phyloP scores from a whole-genome alignment of 2,329 filamentous ascomycete species.

The Amesomyces nigricolor region DNA sequence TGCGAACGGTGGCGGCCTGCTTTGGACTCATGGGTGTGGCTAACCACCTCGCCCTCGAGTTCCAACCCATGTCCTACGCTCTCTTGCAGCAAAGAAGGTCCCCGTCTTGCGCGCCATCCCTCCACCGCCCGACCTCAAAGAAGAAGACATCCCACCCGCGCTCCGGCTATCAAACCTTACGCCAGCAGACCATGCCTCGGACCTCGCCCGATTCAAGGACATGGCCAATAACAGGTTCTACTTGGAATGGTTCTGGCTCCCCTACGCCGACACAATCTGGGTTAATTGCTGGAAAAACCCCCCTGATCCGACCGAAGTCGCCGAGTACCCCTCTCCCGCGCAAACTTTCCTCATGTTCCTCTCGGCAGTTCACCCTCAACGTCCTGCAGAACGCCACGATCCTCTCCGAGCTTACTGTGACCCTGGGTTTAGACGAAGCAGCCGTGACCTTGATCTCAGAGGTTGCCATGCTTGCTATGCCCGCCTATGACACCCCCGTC shows the following conservation, averaged over 20 bases:
- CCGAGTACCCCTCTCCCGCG: no score
- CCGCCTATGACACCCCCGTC: slow-evolving; percentile 17
- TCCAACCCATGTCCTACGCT: slow-evolving; percentile 43
- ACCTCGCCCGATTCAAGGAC: slow-evolving; percentile 35
- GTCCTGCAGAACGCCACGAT: not conserved
- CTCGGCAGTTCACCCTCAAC: no score
- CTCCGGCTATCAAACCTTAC: slow-evolving; percentile 31
- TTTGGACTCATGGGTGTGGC: slow-evolving; percentile 44
- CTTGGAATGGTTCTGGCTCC: slow-evolving; percentile 47
- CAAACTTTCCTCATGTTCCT: no score
- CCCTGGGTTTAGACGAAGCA: slow-evolving; percentile 15
- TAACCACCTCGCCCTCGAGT: slow-evolving; percentile 45
- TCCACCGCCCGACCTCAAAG: slow-evolving; percentile 30
- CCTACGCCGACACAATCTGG: slow-evolving; percentile 40
- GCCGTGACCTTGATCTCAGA: slow-evolving; percentile 30
- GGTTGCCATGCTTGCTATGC: slow-evolving; percentile 31
- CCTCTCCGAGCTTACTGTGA: slow-evolving; percentile 29
- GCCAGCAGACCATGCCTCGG: slow-evolving; percentile 30
- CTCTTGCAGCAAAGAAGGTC: slow-evolving; percentile 39
- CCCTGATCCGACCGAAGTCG: not conserved
- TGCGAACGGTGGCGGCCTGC: slow-evolving; percentile 39
- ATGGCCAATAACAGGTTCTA: slow-evolving; percentile 39
- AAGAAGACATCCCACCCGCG: slow-evolving; percentile 34
- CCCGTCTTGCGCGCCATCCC: slow-evolving; percentile 40
- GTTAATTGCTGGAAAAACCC: slow-evolving; percentile 42